Conservation (phyloP, 345 rosid species). For the Cardamine occulta region DNA sequence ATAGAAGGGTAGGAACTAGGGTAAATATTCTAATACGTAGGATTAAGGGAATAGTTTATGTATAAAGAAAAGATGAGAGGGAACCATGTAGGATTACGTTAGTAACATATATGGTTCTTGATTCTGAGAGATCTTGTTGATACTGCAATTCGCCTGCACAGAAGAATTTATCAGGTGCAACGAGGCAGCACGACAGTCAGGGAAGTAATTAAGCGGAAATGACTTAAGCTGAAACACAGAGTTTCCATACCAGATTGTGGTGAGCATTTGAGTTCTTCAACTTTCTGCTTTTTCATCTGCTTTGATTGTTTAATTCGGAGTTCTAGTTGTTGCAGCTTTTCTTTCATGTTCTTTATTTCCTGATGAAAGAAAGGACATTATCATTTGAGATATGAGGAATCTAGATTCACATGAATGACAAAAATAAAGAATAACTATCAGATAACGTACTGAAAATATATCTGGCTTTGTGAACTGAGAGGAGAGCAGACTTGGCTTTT, state of each 20-base stretch:
- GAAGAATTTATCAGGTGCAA: conserved; percentile 15
- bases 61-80: background rate
- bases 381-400: conserved; percentile 1
- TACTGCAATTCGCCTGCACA: conserved; percentile 40
- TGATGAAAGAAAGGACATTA: conserved; percentile 26
- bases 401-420: conserved; percentile 9
- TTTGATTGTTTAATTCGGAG: conserved; percentile 39
- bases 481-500: conserved; percentile 31
- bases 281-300: conserved; percentile 41
- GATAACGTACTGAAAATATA: conserved; percentile 31
- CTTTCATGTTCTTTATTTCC: conserved; percentile 46
- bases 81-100: conserved; percentile 38
- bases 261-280: conserved; percentile 27
- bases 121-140: conserved; percentile 37
- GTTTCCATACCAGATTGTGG: conserved; percentile 40
- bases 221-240: background rate
- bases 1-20: background rate
- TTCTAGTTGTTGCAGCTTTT: conserved; percentile 49
- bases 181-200: background rate
- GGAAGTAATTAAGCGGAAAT: background rate
- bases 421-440: conserved; percentile 3
- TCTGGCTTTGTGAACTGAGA: conserved; percentile 22
- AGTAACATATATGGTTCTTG: conserved; percentile 43
- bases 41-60: conserved; percentile 2
- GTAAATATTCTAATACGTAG: too few species aligned